Evolutionary conservation across 208 protist species (phyloP).

Genomic region (Trypanosoma boissoni): DNA sequence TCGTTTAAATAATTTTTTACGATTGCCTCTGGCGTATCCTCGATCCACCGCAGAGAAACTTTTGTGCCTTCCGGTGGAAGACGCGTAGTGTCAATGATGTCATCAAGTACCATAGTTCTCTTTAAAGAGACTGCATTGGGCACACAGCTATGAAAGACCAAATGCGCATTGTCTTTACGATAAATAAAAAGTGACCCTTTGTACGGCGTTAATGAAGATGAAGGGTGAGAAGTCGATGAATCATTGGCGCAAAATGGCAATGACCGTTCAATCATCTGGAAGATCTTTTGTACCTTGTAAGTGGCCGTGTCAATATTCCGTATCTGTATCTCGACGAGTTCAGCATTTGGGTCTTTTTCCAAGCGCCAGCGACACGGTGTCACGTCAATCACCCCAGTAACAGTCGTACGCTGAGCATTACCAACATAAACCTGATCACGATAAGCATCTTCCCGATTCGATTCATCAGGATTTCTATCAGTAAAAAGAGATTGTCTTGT

Average conservation of each 20-base stretch:
- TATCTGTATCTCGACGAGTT: conserved; percentile 9
- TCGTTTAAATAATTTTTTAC: background rate
- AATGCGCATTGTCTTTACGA: conserved; percentile 6
- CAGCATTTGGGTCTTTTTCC: background rate
- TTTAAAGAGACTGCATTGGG: conserved; percentile 7
- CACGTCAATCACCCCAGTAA: conserved; percentile 13
- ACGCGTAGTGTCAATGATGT: background rate
- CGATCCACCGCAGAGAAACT: conserved; percentile 10
- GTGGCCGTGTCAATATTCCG: background rate
- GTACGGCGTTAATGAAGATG: background rate
- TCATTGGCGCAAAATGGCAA: background rate
- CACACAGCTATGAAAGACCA: conserved; percentile 4
- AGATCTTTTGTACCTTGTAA: conserved; percentile 10
- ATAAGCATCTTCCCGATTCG: no score
- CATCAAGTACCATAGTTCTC: conserved; percentile 4
- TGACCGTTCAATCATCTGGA: conserved; percentile 6
- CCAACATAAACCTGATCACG: no score
- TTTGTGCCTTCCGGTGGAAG: background rate
- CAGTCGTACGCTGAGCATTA: no score
- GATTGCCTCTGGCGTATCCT: background rate
- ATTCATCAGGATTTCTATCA: no score
- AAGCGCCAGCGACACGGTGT: conserved; percentile 7
- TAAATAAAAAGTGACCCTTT: conserved; percentile 9
- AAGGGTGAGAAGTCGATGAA: background rate
- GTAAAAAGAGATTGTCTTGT: no score